Percentiles rank a stretch among this genome's conserved stretches.
phyloP scores from a whole-genome alignment of 345 rosid genomes.

The Euphorbia pulcherrima region DNA sequence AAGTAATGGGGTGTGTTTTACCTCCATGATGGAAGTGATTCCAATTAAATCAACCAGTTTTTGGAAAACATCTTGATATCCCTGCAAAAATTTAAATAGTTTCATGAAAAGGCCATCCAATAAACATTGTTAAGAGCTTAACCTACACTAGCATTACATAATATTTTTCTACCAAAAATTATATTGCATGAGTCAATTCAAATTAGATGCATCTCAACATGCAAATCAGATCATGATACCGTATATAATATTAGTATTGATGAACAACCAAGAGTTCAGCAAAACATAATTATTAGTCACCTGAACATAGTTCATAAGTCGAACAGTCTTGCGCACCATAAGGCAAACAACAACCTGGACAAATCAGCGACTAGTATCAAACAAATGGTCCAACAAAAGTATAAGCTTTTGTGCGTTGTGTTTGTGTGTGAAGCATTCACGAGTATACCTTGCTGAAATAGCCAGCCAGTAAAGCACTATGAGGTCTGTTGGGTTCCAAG shows the following conservation, averaged over 20 bases:
- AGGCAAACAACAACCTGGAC: constrained; percentile 89
- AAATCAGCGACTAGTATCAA: constrained; percentile 24
- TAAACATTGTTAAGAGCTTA: neutral
- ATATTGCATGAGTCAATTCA: neutral
- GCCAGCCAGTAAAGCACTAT: constrained; percentile 87
- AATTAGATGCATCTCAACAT: neutral
- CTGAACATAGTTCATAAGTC: constrained; percentile 87
- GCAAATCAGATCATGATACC: neutral
- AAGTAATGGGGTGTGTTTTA: constrained; percentile 19
- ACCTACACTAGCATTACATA: neutral
- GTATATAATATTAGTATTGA: neutral
- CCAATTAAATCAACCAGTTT: constrained; percentile 96
- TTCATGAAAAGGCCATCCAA: neutral
- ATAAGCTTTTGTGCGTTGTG: too few species aligned
- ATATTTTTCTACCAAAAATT: neutral
- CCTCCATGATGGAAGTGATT: constrained; percentile 99
- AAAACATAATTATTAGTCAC: constrained; percentile 37
- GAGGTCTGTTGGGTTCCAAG: constrained; percentile 79
- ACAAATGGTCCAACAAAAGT: neutral
- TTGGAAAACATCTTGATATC: constrained; percentile 75
- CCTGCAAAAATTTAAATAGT: constrained; percentile 40
- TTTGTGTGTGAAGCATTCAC: constrained; percentile 1
- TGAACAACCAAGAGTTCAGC: neutral
- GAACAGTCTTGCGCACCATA: constrained; percentile 89
- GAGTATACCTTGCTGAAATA: constrained; percentile 89